Conservation (phyloP, 441 rosid genomes). For the Populus tomentosa region DNA sequence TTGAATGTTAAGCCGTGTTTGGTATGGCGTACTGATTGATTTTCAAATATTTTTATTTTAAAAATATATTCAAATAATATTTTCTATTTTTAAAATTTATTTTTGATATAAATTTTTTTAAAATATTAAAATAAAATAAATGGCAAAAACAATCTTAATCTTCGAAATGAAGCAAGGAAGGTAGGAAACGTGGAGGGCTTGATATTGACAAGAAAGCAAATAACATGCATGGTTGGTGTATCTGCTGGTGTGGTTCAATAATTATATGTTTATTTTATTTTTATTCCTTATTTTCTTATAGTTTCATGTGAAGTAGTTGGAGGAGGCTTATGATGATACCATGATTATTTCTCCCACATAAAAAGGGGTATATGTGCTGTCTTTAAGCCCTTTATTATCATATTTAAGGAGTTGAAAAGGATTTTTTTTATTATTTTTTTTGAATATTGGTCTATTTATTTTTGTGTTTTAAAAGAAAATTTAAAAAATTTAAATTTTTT, state of each 20-base stretch:
- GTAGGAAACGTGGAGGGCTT: slow-evolving; percentile 19
- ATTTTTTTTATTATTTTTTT: no score
- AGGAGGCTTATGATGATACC: background rate
- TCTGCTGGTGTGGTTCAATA: slow-evolving; percentile 3
- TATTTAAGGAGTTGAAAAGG: background rate
- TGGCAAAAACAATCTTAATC: background rate
- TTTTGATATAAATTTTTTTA: no score
- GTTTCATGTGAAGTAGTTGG: background rate
- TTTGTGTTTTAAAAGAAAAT: no score
- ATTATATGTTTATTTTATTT: background rate
- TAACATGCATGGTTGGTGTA: slow-evolving; percentile 16
- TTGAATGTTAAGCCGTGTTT: no score
- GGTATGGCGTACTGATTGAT: no score
- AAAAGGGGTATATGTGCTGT: background rate
- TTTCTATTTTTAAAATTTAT: no score
- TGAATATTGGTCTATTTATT: no score
- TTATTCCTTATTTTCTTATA: background rate
- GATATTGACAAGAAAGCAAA: slow-evolving; percentile 36
- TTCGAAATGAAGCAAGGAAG: slow-evolving; percentile 21
- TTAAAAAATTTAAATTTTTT: no score
- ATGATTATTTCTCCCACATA: background rate
- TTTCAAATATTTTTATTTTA: no score
- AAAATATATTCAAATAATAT: no score
- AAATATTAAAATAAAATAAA: no score
- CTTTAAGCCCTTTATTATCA: background rate